Evolutionary conservation across 1,139 yeast genomes (phyloP).

Genomic region (Candida mesenterica): DNA sequence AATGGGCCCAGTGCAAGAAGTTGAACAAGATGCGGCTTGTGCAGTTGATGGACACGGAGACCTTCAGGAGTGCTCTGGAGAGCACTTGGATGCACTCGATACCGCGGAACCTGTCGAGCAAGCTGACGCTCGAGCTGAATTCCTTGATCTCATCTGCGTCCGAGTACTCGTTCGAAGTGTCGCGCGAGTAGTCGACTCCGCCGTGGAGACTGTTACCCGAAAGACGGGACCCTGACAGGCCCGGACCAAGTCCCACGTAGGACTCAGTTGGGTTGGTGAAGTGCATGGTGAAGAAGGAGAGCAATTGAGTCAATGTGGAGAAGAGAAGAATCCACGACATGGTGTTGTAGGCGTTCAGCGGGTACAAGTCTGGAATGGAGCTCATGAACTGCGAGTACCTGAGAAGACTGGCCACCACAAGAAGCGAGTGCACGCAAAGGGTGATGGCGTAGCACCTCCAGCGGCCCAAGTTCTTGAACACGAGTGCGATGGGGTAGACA

Average conservation of each 20-base stretch:
- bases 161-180: constrained; percentile 6
- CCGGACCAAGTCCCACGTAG: too few species aligned
- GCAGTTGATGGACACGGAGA: not conserved
- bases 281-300: constrained; percentile 38
- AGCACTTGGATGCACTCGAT: not conserved
- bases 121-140: not conserved
- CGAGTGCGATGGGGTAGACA: constrained; percentile 68
- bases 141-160: constrained; percentile 6
- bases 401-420: constrained; percentile 52
- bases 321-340: constrained; percentile 63
- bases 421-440: constrained; percentile 49
- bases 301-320: constrained; percentile 51
- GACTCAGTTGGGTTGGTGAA: not conserved
- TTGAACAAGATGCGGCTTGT: constrained; percentile 37
- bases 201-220: not conserved
- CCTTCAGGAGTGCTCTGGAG: not conserved
- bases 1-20: constrained; percentile 62
- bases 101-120: not conserved
- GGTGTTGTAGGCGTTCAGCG: constrained; percentile 67
- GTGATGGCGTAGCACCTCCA: constrained; percentile 54
- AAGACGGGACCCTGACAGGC: too few species aligned
- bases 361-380: constrained; percentile 69
- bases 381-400: constrained; percentile 58
- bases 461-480: constrained; percentile 59
- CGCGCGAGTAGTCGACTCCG: constrained; percentile 6